These are phyloP conservation scores for Pseudogymnoascus sp. DNA, from an alignment of 2,329 filamentous ascomycete genomes.

Conservation along the genomic window DNA sequence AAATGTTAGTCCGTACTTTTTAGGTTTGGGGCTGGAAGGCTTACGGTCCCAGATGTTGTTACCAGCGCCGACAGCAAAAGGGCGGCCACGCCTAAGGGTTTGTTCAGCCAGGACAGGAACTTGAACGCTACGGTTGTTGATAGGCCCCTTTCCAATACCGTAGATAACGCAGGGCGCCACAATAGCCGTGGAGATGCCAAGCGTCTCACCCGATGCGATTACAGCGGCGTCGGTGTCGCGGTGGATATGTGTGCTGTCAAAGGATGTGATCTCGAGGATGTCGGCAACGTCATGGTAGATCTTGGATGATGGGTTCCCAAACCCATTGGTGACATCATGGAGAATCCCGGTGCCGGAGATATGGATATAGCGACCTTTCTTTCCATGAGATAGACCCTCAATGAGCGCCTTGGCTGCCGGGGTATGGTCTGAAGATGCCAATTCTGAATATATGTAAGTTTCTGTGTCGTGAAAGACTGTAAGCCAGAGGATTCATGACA, in stretches of 20 bases:
- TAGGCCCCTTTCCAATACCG: constrained; percentile 44
- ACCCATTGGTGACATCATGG: constrained; percentile 8
- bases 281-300: constrained; percentile 41
- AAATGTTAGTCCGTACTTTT: background rate
- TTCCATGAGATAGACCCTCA: constrained; percentile 12
- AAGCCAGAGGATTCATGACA: background rate
- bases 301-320: constrained; percentile 29
- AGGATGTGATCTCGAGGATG: constrained; percentile 35
- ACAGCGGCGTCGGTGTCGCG: constrained; percentile 51
- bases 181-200: constrained; percentile 44
- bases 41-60: constrained; percentile 30
- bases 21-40: background rate
- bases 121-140: constrained; percentile 44
- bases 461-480: background rate
- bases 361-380: constrained; percentile 16
- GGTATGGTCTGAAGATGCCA: constrained; percentile 14
- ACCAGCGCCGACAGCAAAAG: constrained; percentile 45
- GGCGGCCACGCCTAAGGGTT: constrained; percentile 40
- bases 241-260: constrained; percentile 41
- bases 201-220: constrained; percentile 25
- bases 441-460: background rate
- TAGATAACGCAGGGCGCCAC: constrained; percentile 53
- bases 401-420: constrained; percentile 11
- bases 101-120: constrained; percentile 39
- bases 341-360: constrained; percentile 16